A percentile compares a stretch with the other conserved stretches of the same genome.
phyloP scores from a whole-genome alignment of 306 rosid species.

The Casuarina equisetifolia region DNA sequence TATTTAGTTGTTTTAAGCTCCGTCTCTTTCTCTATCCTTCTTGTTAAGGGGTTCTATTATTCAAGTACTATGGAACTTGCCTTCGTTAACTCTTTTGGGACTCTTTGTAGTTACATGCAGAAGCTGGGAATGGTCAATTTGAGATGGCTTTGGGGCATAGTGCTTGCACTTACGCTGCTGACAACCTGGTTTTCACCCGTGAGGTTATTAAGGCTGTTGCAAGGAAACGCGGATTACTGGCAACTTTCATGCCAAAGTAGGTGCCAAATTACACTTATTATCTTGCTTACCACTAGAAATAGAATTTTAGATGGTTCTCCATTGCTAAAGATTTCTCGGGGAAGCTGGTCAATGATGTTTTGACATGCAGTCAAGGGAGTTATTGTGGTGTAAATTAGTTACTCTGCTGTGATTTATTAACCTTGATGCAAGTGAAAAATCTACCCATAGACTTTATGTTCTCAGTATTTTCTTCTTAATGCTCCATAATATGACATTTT shows the following conservation, averaged over 20 bases:
- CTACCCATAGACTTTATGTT: background rate
- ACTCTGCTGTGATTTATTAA: constrained; percentile 1
- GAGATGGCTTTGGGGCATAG: constrained; percentile 65
- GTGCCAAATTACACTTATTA: constrained; percentile 21
- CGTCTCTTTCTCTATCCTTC: background rate
- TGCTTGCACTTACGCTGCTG: constrained; percentile 64
- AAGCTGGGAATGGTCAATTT: constrained; percentile 88
- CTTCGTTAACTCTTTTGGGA: constrained; percentile 17
- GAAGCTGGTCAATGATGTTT: background rate
- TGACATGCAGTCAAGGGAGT: background rate
- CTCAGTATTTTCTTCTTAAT: constrained; percentile 4
- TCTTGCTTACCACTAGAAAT: background rate
- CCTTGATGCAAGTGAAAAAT: background rate
- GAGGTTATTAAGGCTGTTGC: constrained; percentile 75
- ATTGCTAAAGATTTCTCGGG: background rate
- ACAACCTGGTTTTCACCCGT: constrained; percentile 67
- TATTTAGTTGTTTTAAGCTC: background rate
- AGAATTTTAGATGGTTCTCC: background rate
- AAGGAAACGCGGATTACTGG: constrained; percentile 78
- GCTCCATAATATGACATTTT: background rate
- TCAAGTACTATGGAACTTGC: constrained; percentile 8
- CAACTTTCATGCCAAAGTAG: constrained; percentile 92
- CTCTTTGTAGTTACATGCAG: constrained; percentile 67
- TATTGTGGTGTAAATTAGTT: background rate
- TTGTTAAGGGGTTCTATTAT: background rate